Conservation (phyloP, 2,329 filamentous ascomycete species). For the Hypoxylon sp. region DNA sequence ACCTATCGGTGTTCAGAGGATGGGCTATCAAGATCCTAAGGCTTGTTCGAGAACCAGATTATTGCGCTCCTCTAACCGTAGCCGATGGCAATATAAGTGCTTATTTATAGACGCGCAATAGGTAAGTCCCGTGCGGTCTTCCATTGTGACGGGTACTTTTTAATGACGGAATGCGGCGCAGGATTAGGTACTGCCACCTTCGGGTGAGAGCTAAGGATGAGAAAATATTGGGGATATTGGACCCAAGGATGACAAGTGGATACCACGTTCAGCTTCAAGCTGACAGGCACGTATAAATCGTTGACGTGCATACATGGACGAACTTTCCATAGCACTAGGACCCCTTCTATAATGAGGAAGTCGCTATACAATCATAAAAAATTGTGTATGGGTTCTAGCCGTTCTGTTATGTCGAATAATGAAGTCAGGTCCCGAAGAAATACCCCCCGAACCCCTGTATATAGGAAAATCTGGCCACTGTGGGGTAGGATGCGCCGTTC, state of each 20-base stretch:
- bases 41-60: not conserved
- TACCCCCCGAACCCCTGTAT: conserved; percentile 1
- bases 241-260: not conserved
- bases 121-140: not conserved
- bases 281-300: not conserved
- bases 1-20: not conserved
- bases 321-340: not conserved
- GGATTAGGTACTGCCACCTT: conserved; percentile 3
- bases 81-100: not conserved
- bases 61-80: not conserved
- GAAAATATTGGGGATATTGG: conserved; percentile 1
- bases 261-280: not conserved
- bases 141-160: not conserved
- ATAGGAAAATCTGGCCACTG: conserved; percentile 6
- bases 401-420: not conserved
- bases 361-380: not conserved
- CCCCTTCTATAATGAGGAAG: not conserved
- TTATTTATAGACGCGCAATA: conserved; percentile 1
- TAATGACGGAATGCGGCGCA: not conserved
- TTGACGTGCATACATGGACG: not conserved
- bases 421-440: not conserved
- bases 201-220: not conserved
- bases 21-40: not conserved
- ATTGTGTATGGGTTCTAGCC: not conserved
- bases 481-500: not conserved